Conservation (phyloP, 176 grass and related monocot species). For the Triticum aestivum region IWGSC_CS_RefSeq_v2.1 NC_057796.1:238583173-238583672, state of each 20-base stretch:
- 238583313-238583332: not conserved
- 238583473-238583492: not conserved
- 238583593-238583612: no score
- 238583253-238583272: not conserved
- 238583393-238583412: not conserved
- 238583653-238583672: no score
- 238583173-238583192: no score
- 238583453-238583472: not conserved
- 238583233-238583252: not conserved
- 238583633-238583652: no score
- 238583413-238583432: not conserved
- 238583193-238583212: no score
- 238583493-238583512: not conserved
- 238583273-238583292: not conserved
- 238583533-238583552: not conserved
- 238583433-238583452: not conserved
- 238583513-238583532: not conserved
- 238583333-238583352: not conserved
- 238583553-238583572: not conserved
- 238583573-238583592: not conserved
- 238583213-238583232: no score
- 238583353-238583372: not conserved
- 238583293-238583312: not conserved
- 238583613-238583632: no score
- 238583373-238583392: not conserved